Evolutionary conservation across 257 asterid species (phyloP).

Genomic region (Solanum sitiens): DNA sequence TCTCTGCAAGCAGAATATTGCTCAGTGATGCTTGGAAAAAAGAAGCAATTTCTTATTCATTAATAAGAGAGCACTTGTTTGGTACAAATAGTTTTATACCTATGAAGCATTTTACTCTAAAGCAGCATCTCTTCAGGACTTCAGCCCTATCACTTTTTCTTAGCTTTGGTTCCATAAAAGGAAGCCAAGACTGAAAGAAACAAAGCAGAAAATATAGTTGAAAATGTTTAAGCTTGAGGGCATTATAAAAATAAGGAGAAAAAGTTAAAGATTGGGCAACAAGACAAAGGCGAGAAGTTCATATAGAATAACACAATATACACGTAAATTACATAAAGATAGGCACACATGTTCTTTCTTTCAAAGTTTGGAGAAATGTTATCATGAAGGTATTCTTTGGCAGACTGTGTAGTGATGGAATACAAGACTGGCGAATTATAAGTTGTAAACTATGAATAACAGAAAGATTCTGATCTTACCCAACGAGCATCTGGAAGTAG

Average conservation of each 20-base stretch:
- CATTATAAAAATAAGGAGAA: neutral
- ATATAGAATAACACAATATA: neutral
- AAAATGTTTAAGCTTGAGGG: neutral
- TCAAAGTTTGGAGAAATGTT: neutral
- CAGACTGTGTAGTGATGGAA: neutral
- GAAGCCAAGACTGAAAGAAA: slow-evolving; percentile 49
- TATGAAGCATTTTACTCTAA: slow-evolving; percentile 67
- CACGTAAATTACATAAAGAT: neutral
- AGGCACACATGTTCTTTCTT: neutral
- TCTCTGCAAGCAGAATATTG: slow-evolving; percentile 39
- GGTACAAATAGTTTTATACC: slow-evolving; percentile 22
- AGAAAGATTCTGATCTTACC: slow-evolving; percentile 25
- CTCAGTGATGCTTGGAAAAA: neutral
- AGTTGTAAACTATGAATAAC: neutral
- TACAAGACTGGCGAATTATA: neutral
- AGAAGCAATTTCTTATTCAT: neutral
- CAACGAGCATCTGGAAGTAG: slow-evolving; percentile 82
- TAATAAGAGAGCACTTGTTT: neutral
- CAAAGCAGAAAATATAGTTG: neutral
- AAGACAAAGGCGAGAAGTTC: neutral
- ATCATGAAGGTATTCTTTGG: neutral
- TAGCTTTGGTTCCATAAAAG: slow-evolving; percentile 63
- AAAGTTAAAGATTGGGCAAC: neutral
- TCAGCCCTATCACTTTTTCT: slow-evolving; percentile 32
- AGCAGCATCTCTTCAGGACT: slow-evolving; percentile 36